These are phyloP conservation scores for Cystobasidiaceae sp. DNA, from an alignment of 1,284 basidiomycete genomes.

Conservation along the genomic window DNA sequence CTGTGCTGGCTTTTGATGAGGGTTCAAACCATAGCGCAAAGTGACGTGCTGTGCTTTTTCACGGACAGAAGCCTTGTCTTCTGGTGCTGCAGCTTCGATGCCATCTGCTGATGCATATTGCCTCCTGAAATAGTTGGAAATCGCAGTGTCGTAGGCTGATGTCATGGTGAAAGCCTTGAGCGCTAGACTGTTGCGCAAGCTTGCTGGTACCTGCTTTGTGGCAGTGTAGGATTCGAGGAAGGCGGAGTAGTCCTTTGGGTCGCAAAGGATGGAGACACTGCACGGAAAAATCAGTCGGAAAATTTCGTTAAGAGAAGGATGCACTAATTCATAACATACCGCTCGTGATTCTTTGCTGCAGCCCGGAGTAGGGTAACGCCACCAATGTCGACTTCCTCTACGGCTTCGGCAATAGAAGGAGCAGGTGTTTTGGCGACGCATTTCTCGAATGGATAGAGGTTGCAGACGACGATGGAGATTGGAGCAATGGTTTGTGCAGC, in stretches of 20 bases:
- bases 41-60: slow-evolving; percentile 73
- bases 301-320: not conserved
- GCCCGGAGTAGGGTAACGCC: slow-evolving; percentile 96
- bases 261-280: slow-evolving; percentile 84
- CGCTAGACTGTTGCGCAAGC: slow-evolving; percentile 71
- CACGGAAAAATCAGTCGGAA: not conserved
- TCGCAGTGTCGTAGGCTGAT: slow-evolving; percentile 88
- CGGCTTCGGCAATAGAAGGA: slow-evolving; percentile 84
- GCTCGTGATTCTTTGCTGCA: slow-evolving; percentile 94
- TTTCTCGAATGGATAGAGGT: slow-evolving; percentile 93
- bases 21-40: slow-evolving; percentile 94
- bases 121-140: slow-evolving; percentile 92
- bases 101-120: slow-evolving; percentile 81
- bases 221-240: slow-evolving; percentile 73
- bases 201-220: slow-evolving; percentile 63
- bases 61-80: slow-evolving; percentile 57
- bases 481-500: slow-evolving; percentile 73
- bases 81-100: slow-evolving; percentile 51
- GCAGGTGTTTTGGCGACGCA: slow-evolving; percentile 77
- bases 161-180: slow-evolving; percentile 98
- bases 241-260: slow-evolving; percentile 83
- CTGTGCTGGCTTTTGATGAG: slow-evolving; percentile 97
- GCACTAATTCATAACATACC: slow-evolving; percentile 28
- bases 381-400: slow-evolving; percentile 98
- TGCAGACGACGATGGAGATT: slow-evolving; percentile 95